Evolutionary conservation across 1,139 yeast species (phyloP).

Genomic region (Entelexis sorbosivorans): DNA sequence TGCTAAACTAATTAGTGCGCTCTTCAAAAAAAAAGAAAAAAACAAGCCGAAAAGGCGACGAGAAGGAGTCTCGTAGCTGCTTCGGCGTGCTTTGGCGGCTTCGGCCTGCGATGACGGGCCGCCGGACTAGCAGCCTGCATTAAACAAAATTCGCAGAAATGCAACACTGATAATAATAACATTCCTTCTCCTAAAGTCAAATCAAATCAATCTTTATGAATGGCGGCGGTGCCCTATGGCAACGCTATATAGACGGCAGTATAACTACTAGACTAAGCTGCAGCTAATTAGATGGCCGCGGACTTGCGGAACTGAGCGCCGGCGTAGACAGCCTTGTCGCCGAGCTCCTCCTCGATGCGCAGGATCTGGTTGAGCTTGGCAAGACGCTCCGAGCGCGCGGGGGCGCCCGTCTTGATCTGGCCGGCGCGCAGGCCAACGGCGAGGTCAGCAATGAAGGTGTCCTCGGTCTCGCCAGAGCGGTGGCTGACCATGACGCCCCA

Average conservation of each 20-base stretch:
- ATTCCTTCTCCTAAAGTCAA: no score
- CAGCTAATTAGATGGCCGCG: constrained; percentile 19
- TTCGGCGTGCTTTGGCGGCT: no score
- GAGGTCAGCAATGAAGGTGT: constrained; percentile 92
- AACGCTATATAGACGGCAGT: no score
- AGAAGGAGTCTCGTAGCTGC: no score
- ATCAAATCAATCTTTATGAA: no score
- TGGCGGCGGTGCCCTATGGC: no score
- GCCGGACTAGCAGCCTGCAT: no score
- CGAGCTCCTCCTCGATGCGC: constrained; percentile 92
- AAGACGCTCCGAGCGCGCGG: constrained; percentile 97
- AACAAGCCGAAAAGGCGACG: no score
- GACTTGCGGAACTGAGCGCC: constrained; percentile 55
- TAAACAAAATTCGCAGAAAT: no score
- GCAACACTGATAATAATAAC: no score
- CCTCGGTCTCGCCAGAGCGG: constrained; percentile 99
- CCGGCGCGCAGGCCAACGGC: constrained; percentile 94
- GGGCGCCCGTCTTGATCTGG: constrained; percentile 98
- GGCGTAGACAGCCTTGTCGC: constrained; percentile 88
- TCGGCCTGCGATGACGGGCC: no score
- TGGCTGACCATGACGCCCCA: constrained; percentile 98
- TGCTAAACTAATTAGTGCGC: not conserved
- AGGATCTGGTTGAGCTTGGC: constrained; percentile 87
- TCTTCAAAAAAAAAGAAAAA: not conserved
- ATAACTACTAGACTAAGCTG: no score